Evolutionary conservation across 495 filamentous ascomycete species (phyloP).

Genomic region (Daldinia caldariorum): DNA sequence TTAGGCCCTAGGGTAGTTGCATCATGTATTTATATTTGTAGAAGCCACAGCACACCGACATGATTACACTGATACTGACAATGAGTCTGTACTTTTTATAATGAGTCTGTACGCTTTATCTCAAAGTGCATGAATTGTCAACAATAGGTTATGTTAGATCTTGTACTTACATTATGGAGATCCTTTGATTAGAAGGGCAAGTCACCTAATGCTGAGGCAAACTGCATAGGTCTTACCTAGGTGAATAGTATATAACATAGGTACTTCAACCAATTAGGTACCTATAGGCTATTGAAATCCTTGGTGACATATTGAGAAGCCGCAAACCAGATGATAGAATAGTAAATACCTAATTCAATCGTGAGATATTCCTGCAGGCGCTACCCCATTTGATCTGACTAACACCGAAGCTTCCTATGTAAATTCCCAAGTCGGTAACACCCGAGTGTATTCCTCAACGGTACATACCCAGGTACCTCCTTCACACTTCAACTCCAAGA

Average conservation of each 20-base stretch:
- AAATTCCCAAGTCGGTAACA: constrained; percentile 16
- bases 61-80: constrained; percentile 1
- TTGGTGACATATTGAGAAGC: not conserved
- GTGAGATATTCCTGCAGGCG: not conserved
- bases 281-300: no score
- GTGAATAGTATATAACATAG: no score
- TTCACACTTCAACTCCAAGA: not conserved
- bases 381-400: not conserved
- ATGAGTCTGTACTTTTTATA: not conserved
- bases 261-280: no score
- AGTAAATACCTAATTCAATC: not conserved
- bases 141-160: not conserved
- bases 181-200: not conserved
- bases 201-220: not conserved
- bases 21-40: not conserved
- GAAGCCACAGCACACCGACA: constrained; percentile 14
- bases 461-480: no score
- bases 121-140: not conserved
- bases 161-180: not conserved
- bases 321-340: not conserved
- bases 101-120: not conserved
- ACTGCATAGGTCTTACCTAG: not conserved
- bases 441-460: not conserved
- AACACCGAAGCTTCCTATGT: not conserved
- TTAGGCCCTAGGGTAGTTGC: no score